These are phyloP conservation scores for Gamarada debralockiae DNA, from an alignment of 495 filamentous ascomycete genomes.

Conservation along the genomic window DNA sequence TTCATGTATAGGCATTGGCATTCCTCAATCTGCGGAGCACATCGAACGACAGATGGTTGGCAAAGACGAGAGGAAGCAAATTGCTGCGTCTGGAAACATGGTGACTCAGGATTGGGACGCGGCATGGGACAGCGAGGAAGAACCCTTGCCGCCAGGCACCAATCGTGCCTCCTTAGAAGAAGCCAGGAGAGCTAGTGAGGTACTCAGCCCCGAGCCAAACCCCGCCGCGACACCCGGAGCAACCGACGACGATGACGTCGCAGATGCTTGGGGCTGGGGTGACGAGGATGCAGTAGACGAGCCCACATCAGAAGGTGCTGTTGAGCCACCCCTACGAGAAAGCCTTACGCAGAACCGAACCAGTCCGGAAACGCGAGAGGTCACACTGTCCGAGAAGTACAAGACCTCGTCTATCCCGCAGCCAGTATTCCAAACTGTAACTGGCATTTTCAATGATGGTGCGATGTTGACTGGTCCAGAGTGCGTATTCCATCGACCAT, in stretches of 20 bases:
- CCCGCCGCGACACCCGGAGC: background rate
- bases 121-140: slow-evolving; percentile 59
- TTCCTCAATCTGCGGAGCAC: slow-evolving; percentile 67
- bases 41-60: slow-evolving; percentile 79
- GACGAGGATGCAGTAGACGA: slow-evolving; percentile 36
- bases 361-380: slow-evolving; percentile 31
- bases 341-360: background rate
- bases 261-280: slow-evolving; percentile 59
- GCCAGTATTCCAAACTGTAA: slow-evolving; percentile 66
- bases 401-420: slow-evolving; percentile 83
- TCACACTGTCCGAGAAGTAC: slow-evolving; percentile 83
- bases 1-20: slow-evolving; percentile 50
- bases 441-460: slow-evolving; percentile 65
- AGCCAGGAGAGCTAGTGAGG: slow-evolving; percentile 9
- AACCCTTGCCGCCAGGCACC: slow-evolving; percentile 2
- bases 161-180: slow-evolving; percentile 18
- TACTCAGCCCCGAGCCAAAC: background rate
- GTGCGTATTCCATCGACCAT: slow-evolving; percentile 36
- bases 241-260: slow-evolving; percentile 27
- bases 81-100: slow-evolving; percentile 49
- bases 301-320: slow-evolving; percentile 1
- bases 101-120: slow-evolving; percentile 65
- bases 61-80: slow-evolving; percentile 55
- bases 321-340: background rate
- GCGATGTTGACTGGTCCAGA: slow-evolving; percentile 51